Evolutionary conservation across 305 asterid species (phyloP), one percentile per base, ranked within the genome.

Genomic region (Petunia hybrid): DNA sequence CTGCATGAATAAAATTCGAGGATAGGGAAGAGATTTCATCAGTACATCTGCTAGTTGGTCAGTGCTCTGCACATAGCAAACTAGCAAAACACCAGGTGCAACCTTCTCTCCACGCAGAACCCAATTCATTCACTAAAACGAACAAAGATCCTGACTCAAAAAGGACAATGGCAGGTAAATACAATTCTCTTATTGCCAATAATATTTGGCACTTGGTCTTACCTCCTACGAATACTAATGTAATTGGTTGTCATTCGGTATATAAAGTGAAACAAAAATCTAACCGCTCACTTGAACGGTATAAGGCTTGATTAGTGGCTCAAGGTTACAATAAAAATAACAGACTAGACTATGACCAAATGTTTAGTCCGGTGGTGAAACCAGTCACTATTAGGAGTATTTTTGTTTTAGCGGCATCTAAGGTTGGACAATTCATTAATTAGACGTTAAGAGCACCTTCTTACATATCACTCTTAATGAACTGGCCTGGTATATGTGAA

Each of bases 401-500:
- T 5, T n/a, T 60, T 1, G 22, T 22, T n/a, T 6, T 60, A 1
- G 2, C 65, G 2, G 35, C 22, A 0, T 60, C 31, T 5, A 10
- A 7, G 6, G 6, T 60, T 6, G 65, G 65, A 48, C 45, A 2
- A 10, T 40, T 5, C 75, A 67, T 12, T 48, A 77, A 77, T 42
- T n/a, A 40, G 80, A 61, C 22, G 41, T 76, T 31, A 64, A 69
- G 5, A 78, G 68, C 35, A 22, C 79, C 5, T 78, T 56, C 3
- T 38, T 78, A 3, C 76, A 78, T n/a, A 67, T 45, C 2, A 8
- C 74, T 4, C 48, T 83, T 2, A 36, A 53, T 69, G 64, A 63
- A 48, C 75, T 57, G 31, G 31, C 31, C 31, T 22, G 0, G 77
- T 79, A 2, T 79, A 71, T 45, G 79, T 78, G 83, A 62, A 79